Evolutionary conservation across 768 basidiomycete species (phyloP).

Genomic region (Tephrocybe sp.): DNA sequence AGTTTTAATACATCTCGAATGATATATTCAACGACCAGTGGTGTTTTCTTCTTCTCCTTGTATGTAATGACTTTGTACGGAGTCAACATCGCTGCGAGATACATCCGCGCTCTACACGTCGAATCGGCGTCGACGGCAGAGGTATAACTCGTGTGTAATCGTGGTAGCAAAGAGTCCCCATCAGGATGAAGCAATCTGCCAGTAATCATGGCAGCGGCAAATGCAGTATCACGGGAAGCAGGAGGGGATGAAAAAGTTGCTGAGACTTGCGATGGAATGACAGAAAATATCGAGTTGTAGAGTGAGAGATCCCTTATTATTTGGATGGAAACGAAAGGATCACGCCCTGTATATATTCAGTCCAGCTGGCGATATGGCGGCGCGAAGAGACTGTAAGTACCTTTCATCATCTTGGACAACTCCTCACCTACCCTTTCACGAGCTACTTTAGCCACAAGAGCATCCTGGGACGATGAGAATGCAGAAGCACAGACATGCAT

Average conservation of each 20-base stretch:
- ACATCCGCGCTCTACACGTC: constrained; percentile 60
- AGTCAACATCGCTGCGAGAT: constrained; percentile 72
- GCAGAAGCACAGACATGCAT: not conserved
- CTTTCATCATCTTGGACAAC: constrained; percentile 91
- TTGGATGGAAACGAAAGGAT: constrained; percentile 73
- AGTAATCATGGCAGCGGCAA: constrained; percentile 63
- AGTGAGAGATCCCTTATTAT: constrained; percentile 76
- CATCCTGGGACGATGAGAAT: constrained; percentile 43
- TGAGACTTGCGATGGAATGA: constrained; percentile 45
- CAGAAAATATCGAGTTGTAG: constrained; percentile 63
- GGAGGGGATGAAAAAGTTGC: constrained; percentile 45
- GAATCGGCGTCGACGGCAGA: constrained; percentile 35
- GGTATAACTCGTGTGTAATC: constrained; percentile 49
- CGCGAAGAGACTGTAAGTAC: constrained; percentile 38
- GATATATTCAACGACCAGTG: constrained; percentile 61
- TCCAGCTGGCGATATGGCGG: not conserved
- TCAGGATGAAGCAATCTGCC: constrained; percentile 41
- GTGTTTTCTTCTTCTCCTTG: constrained; percentile 63
- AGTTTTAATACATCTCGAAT: constrained; percentile 86
- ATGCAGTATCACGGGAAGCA: constrained; percentile 38
- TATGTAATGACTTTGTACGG: constrained; percentile 67
- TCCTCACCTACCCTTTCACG: constrained; percentile 93
- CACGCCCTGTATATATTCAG: constrained; percentile 47
- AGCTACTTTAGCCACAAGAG: constrained; percentile 77
- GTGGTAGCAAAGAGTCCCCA: constrained; percentile 31